A percentile compares a stretch with the other conserved stretches of the same genome.
Conservation (phyloP, 768 basidiomycete species). For the Auriscalpium microsporum region DNA sequence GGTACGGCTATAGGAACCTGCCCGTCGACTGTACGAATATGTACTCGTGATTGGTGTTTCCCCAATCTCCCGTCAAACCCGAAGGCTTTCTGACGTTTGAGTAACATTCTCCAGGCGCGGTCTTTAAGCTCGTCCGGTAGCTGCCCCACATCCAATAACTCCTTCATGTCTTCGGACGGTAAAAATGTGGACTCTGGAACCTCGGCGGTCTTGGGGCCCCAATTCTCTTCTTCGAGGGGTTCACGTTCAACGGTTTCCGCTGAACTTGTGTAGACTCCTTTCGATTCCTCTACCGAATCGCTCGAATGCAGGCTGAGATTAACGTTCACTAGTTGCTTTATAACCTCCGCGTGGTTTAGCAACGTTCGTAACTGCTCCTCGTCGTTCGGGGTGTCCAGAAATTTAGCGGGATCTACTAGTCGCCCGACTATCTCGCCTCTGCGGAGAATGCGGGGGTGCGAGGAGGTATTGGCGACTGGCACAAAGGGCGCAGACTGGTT, state of each 20-base stretch:
- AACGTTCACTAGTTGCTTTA: background rate
- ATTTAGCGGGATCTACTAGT: background rate
- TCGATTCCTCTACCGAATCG: background rate
- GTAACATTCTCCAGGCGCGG: constrained; percentile 2
- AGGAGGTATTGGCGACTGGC: background rate
- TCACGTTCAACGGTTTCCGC: background rate
- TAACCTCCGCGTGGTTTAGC: background rate
- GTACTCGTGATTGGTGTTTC: background rate
- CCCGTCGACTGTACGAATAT: background rate
- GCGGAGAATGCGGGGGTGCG: background rate
- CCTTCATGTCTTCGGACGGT: background rate
- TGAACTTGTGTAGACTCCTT: background rate
- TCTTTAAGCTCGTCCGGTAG: background rate
- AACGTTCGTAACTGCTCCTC: background rate
- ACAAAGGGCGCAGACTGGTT: background rate
- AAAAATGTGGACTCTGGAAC: background rate
- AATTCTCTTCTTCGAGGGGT: background rate
- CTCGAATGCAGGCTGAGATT: background rate
- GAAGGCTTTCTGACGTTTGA: background rate
- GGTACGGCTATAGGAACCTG: background rate
- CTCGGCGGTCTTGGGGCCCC: background rate
- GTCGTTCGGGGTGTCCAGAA: background rate
- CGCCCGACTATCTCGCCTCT: background rate
- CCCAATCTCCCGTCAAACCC: constrained; percentile 2
- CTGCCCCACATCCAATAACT: constrained; percentile 1